Conservation (phyloP, 495 filamentous ascomycete species). For the Annulohypoxylon stygium region DNA sequence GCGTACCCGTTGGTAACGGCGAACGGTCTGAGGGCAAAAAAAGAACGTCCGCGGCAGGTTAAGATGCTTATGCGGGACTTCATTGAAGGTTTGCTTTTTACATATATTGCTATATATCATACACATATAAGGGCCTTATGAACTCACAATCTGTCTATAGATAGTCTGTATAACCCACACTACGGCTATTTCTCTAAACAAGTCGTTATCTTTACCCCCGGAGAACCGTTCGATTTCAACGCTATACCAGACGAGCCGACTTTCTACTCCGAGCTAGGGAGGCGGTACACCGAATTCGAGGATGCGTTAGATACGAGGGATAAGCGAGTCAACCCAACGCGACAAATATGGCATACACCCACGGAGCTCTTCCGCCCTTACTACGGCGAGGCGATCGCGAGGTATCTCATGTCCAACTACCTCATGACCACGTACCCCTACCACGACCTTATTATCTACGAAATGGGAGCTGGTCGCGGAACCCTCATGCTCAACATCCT, state of each 20-base stretch:
- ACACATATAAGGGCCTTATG: neutral
- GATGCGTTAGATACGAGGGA: conserved; percentile 80
- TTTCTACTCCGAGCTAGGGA: conserved; percentile 79
- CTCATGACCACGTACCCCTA: conserved; percentile 93
- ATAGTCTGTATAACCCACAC: conserved; percentile 95
- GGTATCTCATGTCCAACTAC: conserved; percentile 96
- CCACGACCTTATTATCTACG: conserved; percentile 97
- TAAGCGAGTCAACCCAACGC: conserved; percentile 71
- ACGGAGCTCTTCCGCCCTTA: conserved; percentile 97
- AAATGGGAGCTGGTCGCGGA: conserved; percentile 97
- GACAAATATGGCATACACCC: conserved; percentile 98
- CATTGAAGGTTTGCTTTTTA: conserved; percentile 79
- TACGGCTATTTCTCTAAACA: conserved; percentile 99
- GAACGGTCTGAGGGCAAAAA: conserved; percentile 74
- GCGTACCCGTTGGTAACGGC: conserved; percentile 87
- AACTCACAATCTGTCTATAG: conserved; percentile 57
- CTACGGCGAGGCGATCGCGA: conserved; percentile 95
- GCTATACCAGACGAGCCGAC: conserved; percentile 81
- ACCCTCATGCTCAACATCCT: conserved; percentile 98
- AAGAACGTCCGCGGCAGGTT: conserved; percentile 83
- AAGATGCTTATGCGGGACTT: conserved; percentile 99
- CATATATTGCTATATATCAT: conserved; percentile 3
- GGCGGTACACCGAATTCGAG: conserved; percentile 90
- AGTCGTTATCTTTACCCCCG: conserved; percentile 93
- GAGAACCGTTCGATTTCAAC: conserved; percentile 93